Evolutionary conservation across 768 basidiomycete species (phyloP), one percentile per base, ranked within the genome.

Genomic region (Mycena albidolilacea): DNA sequence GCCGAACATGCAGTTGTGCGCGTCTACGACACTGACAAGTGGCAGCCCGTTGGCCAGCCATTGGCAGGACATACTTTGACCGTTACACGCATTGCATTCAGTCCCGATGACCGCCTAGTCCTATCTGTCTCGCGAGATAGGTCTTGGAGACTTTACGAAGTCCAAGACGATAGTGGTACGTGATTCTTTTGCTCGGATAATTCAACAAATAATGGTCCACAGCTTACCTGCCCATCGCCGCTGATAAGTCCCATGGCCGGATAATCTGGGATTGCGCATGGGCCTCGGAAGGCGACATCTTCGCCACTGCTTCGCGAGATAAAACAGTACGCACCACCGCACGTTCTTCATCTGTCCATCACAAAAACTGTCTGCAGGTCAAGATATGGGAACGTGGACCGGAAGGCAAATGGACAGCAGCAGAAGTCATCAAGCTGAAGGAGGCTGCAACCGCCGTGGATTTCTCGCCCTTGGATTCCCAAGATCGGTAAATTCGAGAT

Each of bases 181-280:
- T 60, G 44, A 44, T 39, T 48, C 62, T 64, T 44, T 43, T 21
- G n/a, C 59, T 21, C 5, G 14, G 17, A 39, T 64, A 19, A 38
- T 58, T 2, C 17, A 39, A n/a, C 19, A 48, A 17, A 46, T 63
- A n/a, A 65, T n/a, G 38, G 7, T 43, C 21, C 52, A 23, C 69
- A 89, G 95, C 89, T 1, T 97, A 91, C 79, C 74, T 84, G 9
- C 90, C 92, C 3, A 77, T 92, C 23, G 89, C 90, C 6, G 87
- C 89, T 17, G 91, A 96, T 69, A 97, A 95, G 82, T 91, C 95
- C 0, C 98, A 99, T 81, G 89, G 89, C 1, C 89, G 98, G 48
- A 98, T 99, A 78, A 93, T 99, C 44, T 97, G 98, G 96, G 98
- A 99, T 80, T 95, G 94, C 78, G 90, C 91, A 15, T 99, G 97